Conservation (phyloP, 257 asterid species). For the Parsonsia alboflavescens region DNA sequence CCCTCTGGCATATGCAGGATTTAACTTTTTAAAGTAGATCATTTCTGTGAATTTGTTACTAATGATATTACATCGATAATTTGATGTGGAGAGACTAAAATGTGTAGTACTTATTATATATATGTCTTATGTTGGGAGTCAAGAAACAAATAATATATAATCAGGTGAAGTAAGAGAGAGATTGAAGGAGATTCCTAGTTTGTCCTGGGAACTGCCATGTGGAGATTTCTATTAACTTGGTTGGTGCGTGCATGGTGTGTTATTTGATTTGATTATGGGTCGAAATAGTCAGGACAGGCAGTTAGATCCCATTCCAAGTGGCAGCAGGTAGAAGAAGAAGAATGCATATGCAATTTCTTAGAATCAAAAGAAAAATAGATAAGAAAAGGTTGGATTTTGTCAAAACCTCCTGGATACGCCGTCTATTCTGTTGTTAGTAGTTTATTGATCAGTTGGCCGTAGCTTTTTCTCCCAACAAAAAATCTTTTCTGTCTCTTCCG, state of each 20-base stretch:
- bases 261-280: background rate
- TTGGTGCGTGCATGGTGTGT: too few relatives aligned
- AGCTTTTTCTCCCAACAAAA: background rate
- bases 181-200: background rate
- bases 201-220: constrained; percentile 11
- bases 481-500: constrained; percentile 3
- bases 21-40: background rate
- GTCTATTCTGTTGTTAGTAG: background rate
- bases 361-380: background rate
- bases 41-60: background rate
- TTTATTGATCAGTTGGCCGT: background rate
- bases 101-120: too few relatives aligned
- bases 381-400: constrained; percentile 13
- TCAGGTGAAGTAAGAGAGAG: background rate
- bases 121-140: constrained; percentile 1
- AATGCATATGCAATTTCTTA: too few relatives aligned
- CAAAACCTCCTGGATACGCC: background rate
- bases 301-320: constrained; percentile 3
- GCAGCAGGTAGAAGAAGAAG: background rate
- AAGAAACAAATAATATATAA: background rate
- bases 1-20: too few relatives aligned
- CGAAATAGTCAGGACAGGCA: constrained; percentile 1
- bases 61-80: background rate
- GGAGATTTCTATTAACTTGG: constrained; percentile 12
- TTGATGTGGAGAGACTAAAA: background rate